These are phyloP conservation scores for Glycine soja DNA, from an alignment of 306 rosid species.

Conservation along the genomic window DNA sequence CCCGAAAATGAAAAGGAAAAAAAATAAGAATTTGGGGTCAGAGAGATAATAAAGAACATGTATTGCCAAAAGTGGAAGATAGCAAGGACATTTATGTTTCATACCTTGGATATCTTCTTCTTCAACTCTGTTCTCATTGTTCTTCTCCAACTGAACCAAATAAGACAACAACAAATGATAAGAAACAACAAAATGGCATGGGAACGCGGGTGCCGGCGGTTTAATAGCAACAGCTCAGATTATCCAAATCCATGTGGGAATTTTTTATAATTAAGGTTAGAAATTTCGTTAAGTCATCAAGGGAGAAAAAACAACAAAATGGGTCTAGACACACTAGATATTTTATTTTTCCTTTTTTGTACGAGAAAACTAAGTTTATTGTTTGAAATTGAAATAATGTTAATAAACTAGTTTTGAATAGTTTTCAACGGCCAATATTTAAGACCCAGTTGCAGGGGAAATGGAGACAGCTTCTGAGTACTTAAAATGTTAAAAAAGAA, in stretches of 20 bases:
- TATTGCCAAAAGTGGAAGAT: background rate
- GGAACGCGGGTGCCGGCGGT: slow-evolving; percentile 24
- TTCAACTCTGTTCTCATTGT: slow-evolving; percentile 66
- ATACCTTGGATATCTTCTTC: slow-evolving; percentile 71
- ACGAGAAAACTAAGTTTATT: background rate
- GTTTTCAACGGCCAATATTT: slow-evolving; percentile 66
- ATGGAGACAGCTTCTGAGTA: slow-evolving; percentile 60
- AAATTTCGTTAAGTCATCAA: slow-evolving; percentile 2
- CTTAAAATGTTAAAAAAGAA: slow-evolving; percentile 10
- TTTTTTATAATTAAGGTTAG: background rate
- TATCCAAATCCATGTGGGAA: slow-evolving; percentile 45
- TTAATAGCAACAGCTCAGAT: slow-evolving; percentile 26
- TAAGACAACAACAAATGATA: slow-evolving; percentile 12
- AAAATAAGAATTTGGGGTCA: no score
- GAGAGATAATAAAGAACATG: background rate
- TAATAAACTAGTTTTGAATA: slow-evolving; percentile 46
- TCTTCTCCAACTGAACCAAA: slow-evolving; percentile 7
- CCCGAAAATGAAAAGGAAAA: background rate
- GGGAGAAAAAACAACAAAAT: slow-evolving; percentile 21
- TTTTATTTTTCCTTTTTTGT: background rate
- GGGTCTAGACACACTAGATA: background rate
- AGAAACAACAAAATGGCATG: slow-evolving; percentile 24
- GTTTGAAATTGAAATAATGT: background rate
- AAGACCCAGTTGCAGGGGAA: slow-evolving; percentile 70
- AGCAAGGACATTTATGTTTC: background rate